Evolutionary conservation across 306 rosid species (phyloP).

Genomic region (Cyamopsis tetragonoloba): DNA sequence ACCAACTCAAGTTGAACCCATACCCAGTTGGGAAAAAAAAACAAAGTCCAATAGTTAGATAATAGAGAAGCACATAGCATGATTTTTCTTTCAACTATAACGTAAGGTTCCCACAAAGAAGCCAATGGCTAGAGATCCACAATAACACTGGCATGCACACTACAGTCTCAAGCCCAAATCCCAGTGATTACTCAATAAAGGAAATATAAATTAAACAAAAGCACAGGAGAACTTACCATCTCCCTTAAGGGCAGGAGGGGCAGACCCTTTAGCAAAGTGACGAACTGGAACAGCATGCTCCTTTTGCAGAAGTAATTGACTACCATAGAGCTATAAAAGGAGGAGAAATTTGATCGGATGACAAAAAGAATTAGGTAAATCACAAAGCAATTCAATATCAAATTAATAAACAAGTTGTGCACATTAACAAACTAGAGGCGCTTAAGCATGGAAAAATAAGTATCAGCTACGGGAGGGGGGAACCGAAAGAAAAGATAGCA

Average conservation of each 20-base stretch:
- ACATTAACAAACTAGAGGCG: not conserved
- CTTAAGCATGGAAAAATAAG: not conserved
- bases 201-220: not conserved
- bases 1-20: not conserved
- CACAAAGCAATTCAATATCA: not conserved
- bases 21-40: not conserved
- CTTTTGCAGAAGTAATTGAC: slow-evolving; percentile 56
- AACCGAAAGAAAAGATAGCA: not conserved
- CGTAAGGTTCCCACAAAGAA: not conserved
- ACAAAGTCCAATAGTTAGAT: not conserved
- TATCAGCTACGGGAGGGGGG: too few species aligned
- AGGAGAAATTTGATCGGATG: not conserved
- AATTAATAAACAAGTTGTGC: not conserved
- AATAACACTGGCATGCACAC: not conserved
- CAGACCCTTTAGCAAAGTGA: slow-evolving; percentile 66
- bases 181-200: not conserved
- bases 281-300: slow-evolving; percentile 71
- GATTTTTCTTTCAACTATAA: not conserved
- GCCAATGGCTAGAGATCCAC: not conserved
- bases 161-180: not conserved
- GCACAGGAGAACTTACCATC: slow-evolving; percentile 60
- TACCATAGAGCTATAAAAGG: slow-evolving; percentile 51
- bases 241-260: slow-evolving; percentile 71
- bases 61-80: not conserved
- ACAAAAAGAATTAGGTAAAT: not conserved